Percentiles rank a stretch among this genome's conserved stretches.
Evolutionary conservation across 2,329 filamentous ascomycete species (phyloP).

Genomic region (Setomelanomma holmii): DNA sequence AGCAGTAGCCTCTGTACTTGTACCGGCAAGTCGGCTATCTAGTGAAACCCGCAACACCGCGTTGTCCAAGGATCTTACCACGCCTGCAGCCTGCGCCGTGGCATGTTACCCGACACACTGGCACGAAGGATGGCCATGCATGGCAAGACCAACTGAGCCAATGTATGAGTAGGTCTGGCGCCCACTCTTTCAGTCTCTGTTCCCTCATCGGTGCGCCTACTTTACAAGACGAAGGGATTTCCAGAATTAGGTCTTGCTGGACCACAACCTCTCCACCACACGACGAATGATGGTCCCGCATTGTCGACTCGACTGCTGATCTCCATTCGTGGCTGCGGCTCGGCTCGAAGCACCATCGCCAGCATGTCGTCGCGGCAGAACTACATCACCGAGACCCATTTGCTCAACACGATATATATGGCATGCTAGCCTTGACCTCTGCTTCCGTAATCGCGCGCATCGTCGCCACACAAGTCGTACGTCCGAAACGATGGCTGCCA

Average conservation of each 20-base stretch:
- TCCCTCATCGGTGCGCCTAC: not conserved
- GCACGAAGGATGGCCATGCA: not conserved
- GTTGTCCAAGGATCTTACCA: no score
- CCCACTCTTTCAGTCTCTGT: not conserved
- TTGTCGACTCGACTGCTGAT: not conserved
- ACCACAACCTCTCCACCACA: not conserved
- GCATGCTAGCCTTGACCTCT: not conserved
- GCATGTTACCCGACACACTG: not conserved
- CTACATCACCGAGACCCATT: slow-evolving; percentile 4
- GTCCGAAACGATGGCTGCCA: slow-evolving; percentile 1
- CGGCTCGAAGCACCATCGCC: not conserved
- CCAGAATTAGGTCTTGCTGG: not conserved
- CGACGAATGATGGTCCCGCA: not conserved
- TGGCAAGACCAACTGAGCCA: not conserved
- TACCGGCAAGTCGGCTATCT: not conserved
- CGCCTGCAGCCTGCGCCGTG: not conserved
- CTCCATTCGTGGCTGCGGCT: not conserved
- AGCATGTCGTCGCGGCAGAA: slow-evolving; percentile 2
- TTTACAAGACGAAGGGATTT: not conserved
- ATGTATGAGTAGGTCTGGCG: not conserved
- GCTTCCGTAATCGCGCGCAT: not conserved
- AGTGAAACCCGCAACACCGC: not conserved
- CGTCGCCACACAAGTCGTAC: not conserved
- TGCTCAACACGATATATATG: slow-evolving; percentile 1
- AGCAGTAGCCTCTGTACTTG: not conserved